These are phyloP conservation scores for Mucor plumbeus DNA, from an alignment of 371 early-diverging fungal genomes.

Conservation along the genomic window DNA sequence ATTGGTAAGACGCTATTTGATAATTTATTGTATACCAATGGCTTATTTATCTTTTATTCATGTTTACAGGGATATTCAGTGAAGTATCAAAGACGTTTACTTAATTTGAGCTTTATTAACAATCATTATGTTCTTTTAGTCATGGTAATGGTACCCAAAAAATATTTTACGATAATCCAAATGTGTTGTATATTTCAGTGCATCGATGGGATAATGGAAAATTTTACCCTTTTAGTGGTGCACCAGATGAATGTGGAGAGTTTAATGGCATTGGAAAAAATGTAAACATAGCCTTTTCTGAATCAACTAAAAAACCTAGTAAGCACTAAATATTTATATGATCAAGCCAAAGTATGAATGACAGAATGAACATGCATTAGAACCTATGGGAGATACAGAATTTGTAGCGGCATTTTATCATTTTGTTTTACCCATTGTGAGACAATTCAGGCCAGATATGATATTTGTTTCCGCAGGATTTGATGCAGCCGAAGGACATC, in stretches of 20 bases:
- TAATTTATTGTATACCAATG: background rate
- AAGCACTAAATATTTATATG: constrained; percentile 15
- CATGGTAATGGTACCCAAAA: constrained; percentile 74
- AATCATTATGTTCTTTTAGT: constrained; percentile 28
- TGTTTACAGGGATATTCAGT: constrained; percentile 66
- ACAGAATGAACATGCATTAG: constrained; percentile 10
- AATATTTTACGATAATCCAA: constrained; percentile 68
- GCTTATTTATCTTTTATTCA: too few relatives aligned
- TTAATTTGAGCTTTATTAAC: background rate
- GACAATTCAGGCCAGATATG: constrained; percentile 67
- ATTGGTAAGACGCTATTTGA: constrained; percentile 44
- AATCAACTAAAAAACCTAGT: constrained; percentile 59
- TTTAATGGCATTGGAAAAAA: constrained; percentile 59
- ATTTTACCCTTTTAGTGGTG: constrained; percentile 67
- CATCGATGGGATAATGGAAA: constrained; percentile 71
- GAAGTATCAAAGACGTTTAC: constrained; percentile 30
- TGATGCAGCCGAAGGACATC: constrained; percentile 71
- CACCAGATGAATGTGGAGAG: constrained; percentile 62
- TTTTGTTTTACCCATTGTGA: constrained; percentile 64
- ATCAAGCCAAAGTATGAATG: too few relatives aligned
- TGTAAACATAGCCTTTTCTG: constrained; percentile 67
- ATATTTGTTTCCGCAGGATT: constrained; percentile 75
- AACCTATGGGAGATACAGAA: constrained; percentile 72
- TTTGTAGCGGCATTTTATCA: constrained; percentile 70
- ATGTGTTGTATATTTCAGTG: constrained; percentile 69